Conservation (phyloP, 352 stramenopile genomes). For the Pythium inflatum region DNA sequence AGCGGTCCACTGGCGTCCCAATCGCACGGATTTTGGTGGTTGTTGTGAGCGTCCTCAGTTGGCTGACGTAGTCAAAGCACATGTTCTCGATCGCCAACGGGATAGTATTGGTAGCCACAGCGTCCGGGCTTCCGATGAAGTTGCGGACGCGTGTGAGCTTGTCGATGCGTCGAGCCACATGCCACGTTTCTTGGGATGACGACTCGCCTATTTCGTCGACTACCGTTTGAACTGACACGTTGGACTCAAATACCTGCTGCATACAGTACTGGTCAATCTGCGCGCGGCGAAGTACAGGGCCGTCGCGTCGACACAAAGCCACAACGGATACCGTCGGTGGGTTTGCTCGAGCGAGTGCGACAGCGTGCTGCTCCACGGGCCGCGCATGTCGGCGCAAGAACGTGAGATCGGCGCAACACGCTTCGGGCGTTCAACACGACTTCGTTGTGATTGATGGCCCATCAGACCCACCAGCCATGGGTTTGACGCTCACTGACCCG, state of each 20-base stretch:
- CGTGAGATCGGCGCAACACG: slow-evolving; percentile 89
- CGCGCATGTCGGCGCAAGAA: slow-evolving; percentile 79
- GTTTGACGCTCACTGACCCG: too few species aligned
- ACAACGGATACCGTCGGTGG: slow-evolving; percentile 52
- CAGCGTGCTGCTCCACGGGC: slow-evolving; percentile 76
- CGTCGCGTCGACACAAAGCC: slow-evolving; percentile 75
- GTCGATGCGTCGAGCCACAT: slow-evolving; percentile 92
- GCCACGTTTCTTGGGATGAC: slow-evolving; percentile 79
- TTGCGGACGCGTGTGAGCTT: slow-evolving; percentile 91
- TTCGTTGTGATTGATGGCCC: too few species aligned
- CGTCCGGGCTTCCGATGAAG: slow-evolving; percentile 64
- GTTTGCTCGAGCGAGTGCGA: slow-evolving; percentile 39
- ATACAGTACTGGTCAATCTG: slow-evolving; percentile 91
- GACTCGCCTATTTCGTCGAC: slow-evolving; percentile 87
- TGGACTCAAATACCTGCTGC: slow-evolving; percentile 79
- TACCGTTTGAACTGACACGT: slow-evolving; percentile 74
- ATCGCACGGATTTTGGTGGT: slow-evolving; percentile 39
- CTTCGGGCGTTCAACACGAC: too few species aligned
- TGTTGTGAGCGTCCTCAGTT: slow-evolving; percentile 43
- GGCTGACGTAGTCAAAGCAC: slow-evolving; percentile 64
- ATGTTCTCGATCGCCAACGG: slow-evolving; percentile 53
- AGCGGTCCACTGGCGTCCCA: slow-evolving; percentile 50
- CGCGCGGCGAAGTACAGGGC: slow-evolving; percentile 84
- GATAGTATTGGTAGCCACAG: slow-evolving; percentile 46
- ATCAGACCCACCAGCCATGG: too few species aligned